Base-by-base conservation (phyloP, 768 basidiomycete species). In the Lentinula raphanica region DNA sequence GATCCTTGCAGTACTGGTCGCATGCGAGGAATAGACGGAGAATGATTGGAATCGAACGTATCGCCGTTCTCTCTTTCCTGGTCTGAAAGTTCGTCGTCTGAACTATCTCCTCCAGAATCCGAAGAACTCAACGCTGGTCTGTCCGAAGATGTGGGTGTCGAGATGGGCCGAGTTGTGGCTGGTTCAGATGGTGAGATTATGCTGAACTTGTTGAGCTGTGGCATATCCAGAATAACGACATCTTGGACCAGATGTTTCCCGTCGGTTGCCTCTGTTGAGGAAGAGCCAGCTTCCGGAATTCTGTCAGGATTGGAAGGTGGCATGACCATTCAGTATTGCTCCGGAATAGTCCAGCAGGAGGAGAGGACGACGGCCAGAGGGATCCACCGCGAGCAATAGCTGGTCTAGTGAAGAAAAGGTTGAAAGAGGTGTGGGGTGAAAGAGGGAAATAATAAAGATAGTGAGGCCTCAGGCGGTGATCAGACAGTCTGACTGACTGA, bases 131-230 rank as follows among this genome's bases (percentile, higher is more conserved):
- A 70, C 38, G 71, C 67, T 32, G 68, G 64, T 42, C 77, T 71
- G 63, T 79, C 76, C 62, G 76, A 71, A 25, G 73, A 65, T 25
- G 63, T 61, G 35, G 76, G 71, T n/a, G 74, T 64, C 57, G 72
- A 71, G 55, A 72, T 71, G 21, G 73, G 67, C 31, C 74, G 72
- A 13, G 76, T 70, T n/a, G n/a, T n/a, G n/a, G n/a, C n/a, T 44
- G 73, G 66, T 31, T 83, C 82, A 32, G 73, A 67, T 29, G 82
- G 78, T 32, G 83, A 80, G 56, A 44, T 56, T 31, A 87, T 71
- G 38, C 78, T 82, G 68, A 87, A 87, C 69, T 80, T 83, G 72
- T 70, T 86, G 56, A 76, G 75, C 23, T 73, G 62, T 13, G 79
- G 72, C n/a, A 78, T 61, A 56, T 79, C 77, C 39, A 79, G 69